Percentiles rank a stretch among this genome's conserved stretches.
These are phyloP conservation scores for Paracoccidioides brasiliensis DNA, from an alignment of 2,329 filamentous ascomycete species.

Conservation along the genomic window DNA sequence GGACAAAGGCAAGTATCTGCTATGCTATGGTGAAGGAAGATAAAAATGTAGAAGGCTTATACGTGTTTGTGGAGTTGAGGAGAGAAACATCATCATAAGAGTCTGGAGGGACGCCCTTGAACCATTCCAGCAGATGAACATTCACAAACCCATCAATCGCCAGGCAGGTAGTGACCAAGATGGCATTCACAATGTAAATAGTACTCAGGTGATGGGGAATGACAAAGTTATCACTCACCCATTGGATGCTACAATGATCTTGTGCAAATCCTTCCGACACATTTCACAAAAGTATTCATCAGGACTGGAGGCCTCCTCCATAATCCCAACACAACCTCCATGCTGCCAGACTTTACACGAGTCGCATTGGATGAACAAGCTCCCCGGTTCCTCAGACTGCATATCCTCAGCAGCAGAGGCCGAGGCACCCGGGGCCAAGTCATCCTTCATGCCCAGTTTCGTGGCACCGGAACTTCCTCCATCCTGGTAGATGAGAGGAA, in stretches of 20 bases:
- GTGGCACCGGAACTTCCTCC: constrained; percentile 45
- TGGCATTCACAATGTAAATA: neutral
- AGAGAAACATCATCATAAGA: neutral
- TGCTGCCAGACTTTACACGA: constrained; percentile 98
- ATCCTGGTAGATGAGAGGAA: constrained; percentile 45
- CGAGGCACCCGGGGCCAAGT: constrained; percentile 45
- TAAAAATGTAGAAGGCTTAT: neutral
- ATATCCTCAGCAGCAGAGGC: constrained; percentile 46
- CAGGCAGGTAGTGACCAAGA: constrained; percentile 2
- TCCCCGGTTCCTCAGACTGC: constrained; percentile 73
- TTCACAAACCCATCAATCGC: neutral
- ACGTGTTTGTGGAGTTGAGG: neutral
- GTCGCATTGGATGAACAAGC: constrained; percentile 96
- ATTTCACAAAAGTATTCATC: constrained; percentile 98
- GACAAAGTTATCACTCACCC: constrained; percentile 51
- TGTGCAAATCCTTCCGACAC: constrained; percentile 84
- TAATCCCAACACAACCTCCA: constrained; percentile 91
- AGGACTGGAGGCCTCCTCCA: constrained; percentile 81
- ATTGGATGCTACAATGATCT: constrained; percentile 63
- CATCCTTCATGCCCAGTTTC: constrained; percentile 43
- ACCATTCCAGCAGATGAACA: neutral
- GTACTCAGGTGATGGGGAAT: neutral
- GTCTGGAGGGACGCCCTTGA: neutral
- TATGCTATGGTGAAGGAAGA: neutral
- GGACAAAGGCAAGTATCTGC: neutral